phyloP scores from a whole-genome alignment of 768 basidiomycete species.

The Boletus tylopilopsis region DNA sequence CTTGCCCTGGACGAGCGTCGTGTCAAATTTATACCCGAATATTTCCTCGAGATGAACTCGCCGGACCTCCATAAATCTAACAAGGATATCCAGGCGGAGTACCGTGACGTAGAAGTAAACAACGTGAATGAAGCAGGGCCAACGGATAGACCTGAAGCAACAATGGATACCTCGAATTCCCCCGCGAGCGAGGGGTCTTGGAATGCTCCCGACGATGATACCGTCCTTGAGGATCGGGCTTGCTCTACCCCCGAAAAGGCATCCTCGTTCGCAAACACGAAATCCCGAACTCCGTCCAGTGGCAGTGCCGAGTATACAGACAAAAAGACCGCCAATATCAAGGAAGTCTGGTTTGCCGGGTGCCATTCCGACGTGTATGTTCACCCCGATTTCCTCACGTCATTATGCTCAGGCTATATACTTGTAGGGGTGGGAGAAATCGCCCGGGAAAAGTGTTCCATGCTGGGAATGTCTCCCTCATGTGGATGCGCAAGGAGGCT shows the following conservation, averaged over 20 bases:
- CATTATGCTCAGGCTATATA: not conserved
- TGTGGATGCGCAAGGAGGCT: slow-evolving; percentile 6
- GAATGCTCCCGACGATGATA: not conserved
- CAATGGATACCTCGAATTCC: not conserved
- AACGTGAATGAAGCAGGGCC: not conserved
- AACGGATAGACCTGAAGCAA: not conserved
- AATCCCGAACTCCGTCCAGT: not conserved
- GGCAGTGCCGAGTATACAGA: not conserved
- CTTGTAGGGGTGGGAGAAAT: slow-evolving; percentile 2
- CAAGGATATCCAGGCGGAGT: not conserved
- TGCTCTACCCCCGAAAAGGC: not conserved
- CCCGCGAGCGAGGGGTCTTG: not conserved
- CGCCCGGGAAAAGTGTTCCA: slow-evolving; percentile 1
- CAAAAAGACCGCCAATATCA: not conserved
- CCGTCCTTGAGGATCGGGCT: not conserved
- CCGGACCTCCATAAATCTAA: not conserved
- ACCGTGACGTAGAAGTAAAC: not conserved
- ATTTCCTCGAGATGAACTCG: slow-evolving; percentile 30
- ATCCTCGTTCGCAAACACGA: not conserved
- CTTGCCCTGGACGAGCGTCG: slow-evolving; percentile 62
- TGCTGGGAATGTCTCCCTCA: slow-evolving; percentile 5
- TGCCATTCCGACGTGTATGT: slow-evolving; percentile 6
- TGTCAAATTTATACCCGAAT: slow-evolving; percentile 53
- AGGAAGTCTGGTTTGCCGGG: slow-evolving; percentile 8
- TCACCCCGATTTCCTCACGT: not conserved